These are phyloP conservation scores for Prunus mongolica DNA, from an alignment of 306 rosid species.

Conservation along the genomic window DNA sequence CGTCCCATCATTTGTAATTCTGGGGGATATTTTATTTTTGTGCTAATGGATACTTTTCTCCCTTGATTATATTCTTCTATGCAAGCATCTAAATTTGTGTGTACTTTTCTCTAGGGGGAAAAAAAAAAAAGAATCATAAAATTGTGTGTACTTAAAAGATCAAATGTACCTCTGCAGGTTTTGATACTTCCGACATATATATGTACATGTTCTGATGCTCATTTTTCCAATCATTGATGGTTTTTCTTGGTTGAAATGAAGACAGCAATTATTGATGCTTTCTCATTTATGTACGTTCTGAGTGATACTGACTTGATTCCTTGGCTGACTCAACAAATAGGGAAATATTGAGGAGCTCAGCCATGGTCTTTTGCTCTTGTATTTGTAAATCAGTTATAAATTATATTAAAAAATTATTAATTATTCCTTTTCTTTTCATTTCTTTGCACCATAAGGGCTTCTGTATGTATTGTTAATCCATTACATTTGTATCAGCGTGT, in stretches of 20 bases:
- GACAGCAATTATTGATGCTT: not conserved
- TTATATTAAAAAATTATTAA: not conserved
- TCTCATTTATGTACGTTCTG: not conserved
- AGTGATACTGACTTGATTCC: not conserved
- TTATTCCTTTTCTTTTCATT: not conserved
- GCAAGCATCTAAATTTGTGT: not conserved
- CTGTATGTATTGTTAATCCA: not conserved
- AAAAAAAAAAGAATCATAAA: too few species aligned
- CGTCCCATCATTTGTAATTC: not conserved
- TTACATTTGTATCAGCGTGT: conserved; percentile 1
- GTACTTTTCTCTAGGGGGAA: not conserved
- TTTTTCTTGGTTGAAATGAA: not conserved
- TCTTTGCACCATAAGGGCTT: not conserved
- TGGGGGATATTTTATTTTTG: not conserved
- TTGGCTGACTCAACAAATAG: not conserved
- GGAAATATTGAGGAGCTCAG: not conserved
- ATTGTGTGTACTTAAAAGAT: not conserved
- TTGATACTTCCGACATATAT: not conserved
- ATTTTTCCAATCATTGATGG: not conserved
- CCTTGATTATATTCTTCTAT: not conserved
- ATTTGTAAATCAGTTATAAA: not conserved
- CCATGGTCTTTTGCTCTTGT: not conserved
- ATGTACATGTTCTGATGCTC: not conserved
- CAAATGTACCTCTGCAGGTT: not conserved
- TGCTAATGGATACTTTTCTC: not conserved